Base-by-base conservation (phyloP, 257 asterid genomes). In the Capsicum rhomboideum region DNA sequence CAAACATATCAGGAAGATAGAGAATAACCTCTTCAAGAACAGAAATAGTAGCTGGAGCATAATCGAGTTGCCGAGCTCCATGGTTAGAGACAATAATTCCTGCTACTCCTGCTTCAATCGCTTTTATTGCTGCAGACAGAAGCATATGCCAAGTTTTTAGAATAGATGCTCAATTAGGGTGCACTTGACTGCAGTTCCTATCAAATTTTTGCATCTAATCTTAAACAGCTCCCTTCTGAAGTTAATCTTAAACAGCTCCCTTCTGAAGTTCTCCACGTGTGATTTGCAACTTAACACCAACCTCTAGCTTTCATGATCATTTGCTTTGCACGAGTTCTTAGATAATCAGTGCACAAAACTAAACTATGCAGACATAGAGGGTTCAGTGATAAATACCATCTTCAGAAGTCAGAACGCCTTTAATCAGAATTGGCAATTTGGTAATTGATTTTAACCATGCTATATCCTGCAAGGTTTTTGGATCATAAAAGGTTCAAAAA, bases 21-120 rank as follows among this genome's bases (percentile, higher is more conserved):
- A 26, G 44, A 67, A 49, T 44, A 50, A 89, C 94, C 97, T 91
- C 95, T 88, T 93, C 97, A 31, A 93, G 89, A 71, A 88, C 97
- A 58, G 87, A 79, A 83, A 93, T 91, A 53, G 91, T 93, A 83
- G 95, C 91, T 16, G 97, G 97, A 72, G 89, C 49, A 79, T 87
- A 85, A 81, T 93, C 94, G 13, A 91, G 88, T 87, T 93, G 97
- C 64, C 95, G 94, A 80, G 88, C 95, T 79, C 97, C 95, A 83
- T 91, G 97, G 83, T 93, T 93, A 79, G 97, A 91, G 54, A 93
- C 94, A 28, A 93, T 53, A 20, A 93, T 88, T 55, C 95, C 94
- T 10, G 90, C 90, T 56, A 87, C 90, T 58, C 94, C 95, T 64
- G 80, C 95, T 86, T 93, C 93, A 85, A 91, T 17, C 4, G 97